Evolutionary conservation across 2,329 filamentous ascomycete species (phyloP).

Genomic region (Talaromyces sp.): DNA sequence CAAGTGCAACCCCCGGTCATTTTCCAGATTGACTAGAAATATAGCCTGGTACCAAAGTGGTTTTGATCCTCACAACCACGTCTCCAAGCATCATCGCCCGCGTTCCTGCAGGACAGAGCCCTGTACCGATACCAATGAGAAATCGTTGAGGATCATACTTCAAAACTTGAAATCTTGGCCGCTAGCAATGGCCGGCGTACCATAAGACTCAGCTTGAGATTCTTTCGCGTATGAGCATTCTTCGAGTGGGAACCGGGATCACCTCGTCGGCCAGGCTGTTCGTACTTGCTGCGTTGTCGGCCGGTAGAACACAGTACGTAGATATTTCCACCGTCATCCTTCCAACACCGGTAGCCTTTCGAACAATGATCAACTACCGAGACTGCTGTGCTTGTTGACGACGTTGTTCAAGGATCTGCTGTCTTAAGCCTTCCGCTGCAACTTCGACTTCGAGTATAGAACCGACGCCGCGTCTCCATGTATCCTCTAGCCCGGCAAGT

Average conservation of each 20-base stretch:
- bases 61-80: not conserved
- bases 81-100: not conserved
- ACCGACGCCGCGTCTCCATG: conserved; percentile 75
- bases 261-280: too few species aligned
- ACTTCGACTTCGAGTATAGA: conserved; percentile 81
- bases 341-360: too few species aligned
- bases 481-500: conserved; percentile 67
- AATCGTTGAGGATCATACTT: not conserved
- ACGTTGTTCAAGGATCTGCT: conserved; percentile 63
- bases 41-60: not conserved
- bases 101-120: not conserved
- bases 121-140: not conserved
- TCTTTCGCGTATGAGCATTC: too few species aligned
- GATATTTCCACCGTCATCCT: too few species aligned
- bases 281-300: not conserved
- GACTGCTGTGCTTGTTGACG: conserved; percentile 36
- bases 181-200: not conserved
- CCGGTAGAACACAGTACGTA: not conserved
- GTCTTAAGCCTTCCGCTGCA: conserved; percentile 68
- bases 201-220: not conserved
- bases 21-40: not conserved
- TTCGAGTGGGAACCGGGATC: too few species aligned
- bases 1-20: not conserved
- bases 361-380: conserved; percentile 22
- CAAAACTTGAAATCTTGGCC: not conserved